Evolutionary conservation across 2,329 filamentous ascomycete genomes (phyloP).

Genomic region (Monilinia polystroma): DNA sequence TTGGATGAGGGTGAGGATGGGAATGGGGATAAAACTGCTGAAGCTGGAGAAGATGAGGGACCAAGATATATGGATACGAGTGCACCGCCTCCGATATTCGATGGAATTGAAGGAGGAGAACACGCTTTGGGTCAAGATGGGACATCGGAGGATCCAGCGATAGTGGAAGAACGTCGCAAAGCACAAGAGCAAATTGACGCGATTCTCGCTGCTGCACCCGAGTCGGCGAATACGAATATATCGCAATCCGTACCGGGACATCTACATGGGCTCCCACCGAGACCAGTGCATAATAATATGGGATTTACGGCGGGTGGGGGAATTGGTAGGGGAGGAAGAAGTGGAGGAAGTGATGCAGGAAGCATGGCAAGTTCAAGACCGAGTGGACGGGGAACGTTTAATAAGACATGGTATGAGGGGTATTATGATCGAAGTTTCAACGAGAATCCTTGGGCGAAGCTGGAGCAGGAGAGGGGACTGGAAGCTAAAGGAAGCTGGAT

Average conservation of each 20-base stretch:
- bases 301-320: constrained; percentile 28
- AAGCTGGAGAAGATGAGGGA: constrained; percentile 24
- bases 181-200: constrained; percentile 37
- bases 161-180: constrained; percentile 28
- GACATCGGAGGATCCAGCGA: constrained; percentile 20
- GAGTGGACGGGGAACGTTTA: constrained; percentile 38
- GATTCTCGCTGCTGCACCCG: constrained; percentile 28
- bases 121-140: constrained; percentile 11
- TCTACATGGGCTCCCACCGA: constrained; percentile 24
- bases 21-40: constrained; percentile 5
- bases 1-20: constrained; percentile 28
- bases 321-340: constrained; percentile 10
- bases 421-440: constrained; percentile 71
- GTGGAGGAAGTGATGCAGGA: constrained; percentile 21
- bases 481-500: constrained; percentile 49
- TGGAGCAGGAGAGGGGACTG: constrained; percentile 52
- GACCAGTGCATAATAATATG: constrained; percentile 21
- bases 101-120: constrained; percentile 12
- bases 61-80: constrained; percentile 34
- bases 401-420: constrained; percentile 58
- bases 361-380: constrained; percentile 27
- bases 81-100: constrained; percentile 39
- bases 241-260: background rate
- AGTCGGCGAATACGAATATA: constrained; percentile 21
- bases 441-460: constrained; percentile 67